Base-by-base conservation (phyloP, 345 rosid genomes). In the Salix caprea region DNA sequence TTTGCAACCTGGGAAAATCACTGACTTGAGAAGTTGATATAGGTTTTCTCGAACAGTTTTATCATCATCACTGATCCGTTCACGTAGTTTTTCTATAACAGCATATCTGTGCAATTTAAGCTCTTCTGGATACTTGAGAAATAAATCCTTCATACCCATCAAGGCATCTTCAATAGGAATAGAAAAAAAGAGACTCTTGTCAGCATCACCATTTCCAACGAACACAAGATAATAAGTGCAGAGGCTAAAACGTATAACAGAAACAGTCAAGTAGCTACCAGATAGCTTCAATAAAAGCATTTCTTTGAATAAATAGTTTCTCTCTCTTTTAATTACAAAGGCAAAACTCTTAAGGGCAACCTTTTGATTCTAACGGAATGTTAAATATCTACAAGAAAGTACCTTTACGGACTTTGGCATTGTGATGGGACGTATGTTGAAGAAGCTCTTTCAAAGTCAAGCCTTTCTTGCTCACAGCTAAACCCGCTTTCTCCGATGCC, bases 391-490 rank as follows among this genome's bases (percentile, higher is more conserved):
- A 18, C 13, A 28, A 52, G 18, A 37, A 42, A 40, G 30, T 81
- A 95, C 97, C 90, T 82, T 84, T 87, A 73, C 97, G 93, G 79
- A 93, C 91, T 90, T 89, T 93, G n/a, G 90, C 78, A 79, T 85
- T 95, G 85, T 87, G 89, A 87, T 95, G 98, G 3, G 97, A 86
- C 75, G 93, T 86, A 79, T 93, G 98, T 74, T 80, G 87, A 39
- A 95, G 91, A 76, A 95, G 98, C 78, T 93, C 98, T 39, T 88
- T 78, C 82, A 95, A 82, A 75, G 97, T 90, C 87, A 93, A 83
- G n/a, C 98, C 98, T 79, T 90, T 95, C 91, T 88, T 95, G 82
- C 84, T 93, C 52, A 93, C 88, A 70, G 99, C 98, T 21, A 90
- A 83, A 46, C 91, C 98, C n/a, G 80, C 75, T 86, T 90, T 95